Evolutionary conservation across 257 asterid species (phyloP), one percentile per base, ranked within the genome.

Genomic region (Solanum pennellii): DNA sequence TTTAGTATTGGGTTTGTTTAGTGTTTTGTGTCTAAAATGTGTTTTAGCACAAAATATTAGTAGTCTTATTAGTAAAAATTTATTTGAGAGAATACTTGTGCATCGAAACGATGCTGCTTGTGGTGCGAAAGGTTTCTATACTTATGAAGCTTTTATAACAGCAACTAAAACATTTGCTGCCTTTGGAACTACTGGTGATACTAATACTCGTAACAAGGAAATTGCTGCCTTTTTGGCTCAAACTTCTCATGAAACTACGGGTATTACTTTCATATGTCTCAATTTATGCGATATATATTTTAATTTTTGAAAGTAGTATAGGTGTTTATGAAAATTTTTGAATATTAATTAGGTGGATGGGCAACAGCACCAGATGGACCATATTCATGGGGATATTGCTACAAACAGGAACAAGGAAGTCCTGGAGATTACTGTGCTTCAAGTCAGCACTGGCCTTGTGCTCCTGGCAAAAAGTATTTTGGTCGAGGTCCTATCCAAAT

Each of bases 331-430:
- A 69, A 3, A 68, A 13, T 27, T 6, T 65, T 2, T 2, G 3
- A n/a, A 23, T 21, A 4, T 9, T 66, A 25, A 25, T 12, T 11
- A 90, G 91, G 91, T 10, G 92, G 92, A 12, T 90, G 87, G 88
- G 35, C 87, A 84, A 79, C 84, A 9, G 91, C 91, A 5, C 91
- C 90, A 0, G 91, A 88, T 82, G 91, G 92, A 5, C 83, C 92
- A 85, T 88, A 87, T 56, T 86, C 91, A 85, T 88, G 90, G 92
- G 92, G 89, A 87, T 88, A 90, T 33, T 90, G 90, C 88, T 87
- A 29, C 86, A 88, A 88, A 83, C 69, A 87, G 42, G 89, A 88
- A 82, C 82, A 77, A 83, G 88, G 90, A 82, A 73, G 86, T 45
- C 87, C 65, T 12, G 84, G 82, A 9, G 47, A 65, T 77, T 85